Percentiles rank a stretch among this genome's conserved stretches.
Evolutionary conservation across 176 grass and related monocot genomes (phyloP).

Genomic region (Elaeis guineensis): DNA sequence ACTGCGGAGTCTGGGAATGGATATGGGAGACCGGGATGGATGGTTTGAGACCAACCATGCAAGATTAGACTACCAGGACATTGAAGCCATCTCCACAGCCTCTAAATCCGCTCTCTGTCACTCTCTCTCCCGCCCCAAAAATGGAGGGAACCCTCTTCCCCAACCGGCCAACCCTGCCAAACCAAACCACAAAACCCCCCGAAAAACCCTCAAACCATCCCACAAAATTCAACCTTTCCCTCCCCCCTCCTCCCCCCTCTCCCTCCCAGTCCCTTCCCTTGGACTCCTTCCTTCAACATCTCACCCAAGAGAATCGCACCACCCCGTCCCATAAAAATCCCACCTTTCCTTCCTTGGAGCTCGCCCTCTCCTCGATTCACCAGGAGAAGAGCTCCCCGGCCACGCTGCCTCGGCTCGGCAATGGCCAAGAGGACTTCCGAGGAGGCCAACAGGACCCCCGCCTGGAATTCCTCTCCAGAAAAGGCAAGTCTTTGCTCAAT

Average conservation of each 20-base stretch:
- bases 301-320: slow-evolving; percentile 25
- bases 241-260: slow-evolving; percentile 19
- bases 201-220: neutral
- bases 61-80: neutral
- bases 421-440: slow-evolving; percentile 24
- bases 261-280: slow-evolving; percentile 41
- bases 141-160: slow-evolving; percentile 60
- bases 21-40: neutral
- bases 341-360: slow-evolving; percentile 19
- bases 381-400: slow-evolving; percentile 11
- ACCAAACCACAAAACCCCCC: slow-evolving; percentile 5
- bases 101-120: neutral
- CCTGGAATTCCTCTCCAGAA: slow-evolving; percentile 19
- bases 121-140: neutral
- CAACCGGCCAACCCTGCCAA: slow-evolving; percentile 53
- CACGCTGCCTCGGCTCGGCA: slow-evolving; percentile 15
- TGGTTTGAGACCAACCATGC: neutral
- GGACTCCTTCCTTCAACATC: slow-evolving; percentile 68
- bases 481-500: slow-evolving; percentile 15
- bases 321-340: slow-evolving; percentile 14
- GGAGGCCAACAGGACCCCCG: slow-evolving; percentile 26
- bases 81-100: neutral
- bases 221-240: slow-evolving; percentile 1
- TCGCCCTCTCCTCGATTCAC: slow-evolving; percentile 21
- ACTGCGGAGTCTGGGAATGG: neutral